Evolutionary conservation across 129 eudicot species (phyloP).

Genomic region (Ambrosia trifida): DNA sequence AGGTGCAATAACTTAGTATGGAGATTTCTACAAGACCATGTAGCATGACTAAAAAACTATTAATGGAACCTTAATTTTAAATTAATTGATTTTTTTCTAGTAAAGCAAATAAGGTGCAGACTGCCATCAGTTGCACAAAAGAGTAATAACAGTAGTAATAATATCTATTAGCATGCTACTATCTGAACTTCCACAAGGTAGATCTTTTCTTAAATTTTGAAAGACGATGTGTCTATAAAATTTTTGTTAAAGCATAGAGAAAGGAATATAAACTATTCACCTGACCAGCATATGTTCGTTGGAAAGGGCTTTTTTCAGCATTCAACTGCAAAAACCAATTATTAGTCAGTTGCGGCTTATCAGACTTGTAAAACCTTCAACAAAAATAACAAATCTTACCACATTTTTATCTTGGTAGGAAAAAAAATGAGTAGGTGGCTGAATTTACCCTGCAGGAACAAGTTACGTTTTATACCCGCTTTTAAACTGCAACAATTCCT

Average conservation of each 20-base stretch:
- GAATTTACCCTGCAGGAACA: too few species aligned
- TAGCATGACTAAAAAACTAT: conserved; percentile 6
- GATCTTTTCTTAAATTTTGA: neutral
- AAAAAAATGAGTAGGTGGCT: too few species aligned
- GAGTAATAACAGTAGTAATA: neutral
- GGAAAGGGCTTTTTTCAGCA: conserved; percentile 92
- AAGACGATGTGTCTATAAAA: neutral
- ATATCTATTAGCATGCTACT: conserved; percentile 5
- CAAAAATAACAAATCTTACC: too few species aligned
- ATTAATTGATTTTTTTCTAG: neutral
- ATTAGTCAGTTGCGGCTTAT: too few species aligned
- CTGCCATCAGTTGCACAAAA: neutral
- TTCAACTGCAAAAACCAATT: conserved; percentile 57
- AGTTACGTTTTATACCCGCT: too few species aligned
- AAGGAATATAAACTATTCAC: conserved; percentile 34
- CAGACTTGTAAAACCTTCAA: too few species aligned
- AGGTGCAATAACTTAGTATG: neutral
- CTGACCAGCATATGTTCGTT: conserved; percentile 91
- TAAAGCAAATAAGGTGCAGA: too few species aligned
- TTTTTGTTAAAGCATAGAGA: neutral
- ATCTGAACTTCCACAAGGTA: conserved; percentile 21
- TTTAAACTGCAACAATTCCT: too few species aligned
- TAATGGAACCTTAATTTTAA: neutral
- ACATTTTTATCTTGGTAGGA: too few species aligned
- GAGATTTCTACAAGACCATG: neutral